phyloP scores from a whole-genome alignment of 306 rosid genomes.

The Fragaria ananassa region DNA sequence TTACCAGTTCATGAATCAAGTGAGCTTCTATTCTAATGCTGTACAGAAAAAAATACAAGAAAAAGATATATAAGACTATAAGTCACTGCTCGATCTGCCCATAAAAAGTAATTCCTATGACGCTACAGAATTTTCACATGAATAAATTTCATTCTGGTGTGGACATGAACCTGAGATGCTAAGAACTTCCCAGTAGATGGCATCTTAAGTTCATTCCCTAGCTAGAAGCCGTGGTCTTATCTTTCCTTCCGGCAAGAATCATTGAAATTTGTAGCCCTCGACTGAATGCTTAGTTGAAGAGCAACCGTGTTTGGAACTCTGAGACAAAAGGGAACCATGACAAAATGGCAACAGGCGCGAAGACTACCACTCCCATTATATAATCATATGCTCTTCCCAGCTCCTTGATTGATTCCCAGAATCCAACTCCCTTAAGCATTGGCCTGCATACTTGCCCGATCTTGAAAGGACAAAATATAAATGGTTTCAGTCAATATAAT shows the following conservation, averaged over 20 bases:
- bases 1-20: background rate
- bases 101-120: background rate
- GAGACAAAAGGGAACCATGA: constrained; percentile 93
- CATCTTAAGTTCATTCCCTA: no score
- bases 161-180: no score
- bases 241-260: constrained; percentile 82
- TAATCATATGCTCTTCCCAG: constrained; percentile 86
- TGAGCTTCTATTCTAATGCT: background rate
- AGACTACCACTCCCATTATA: constrained; percentile 71
- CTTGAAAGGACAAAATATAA: constrained; percentile 26
- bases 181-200: no score
- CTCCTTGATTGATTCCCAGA: constrained; percentile 84
- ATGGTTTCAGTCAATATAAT: background rate
- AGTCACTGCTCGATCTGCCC: constrained; percentile 3
- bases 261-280: constrained; percentile 94
- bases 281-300: constrained; percentile 95
- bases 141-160: no score
- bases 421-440: constrained; percentile 46
- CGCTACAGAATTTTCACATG: constrained; percentile 1
- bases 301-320: constrained; percentile 87
- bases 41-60: background rate
- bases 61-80: background rate
- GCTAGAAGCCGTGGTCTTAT: constrained; percentile 2
- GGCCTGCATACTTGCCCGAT: constrained; percentile 79
- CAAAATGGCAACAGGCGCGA: constrained; percentile 76